Conservation (phyloP, 2,329 filamentous ascomycete species). For the Sarocladiaceae sp. region DNA sequence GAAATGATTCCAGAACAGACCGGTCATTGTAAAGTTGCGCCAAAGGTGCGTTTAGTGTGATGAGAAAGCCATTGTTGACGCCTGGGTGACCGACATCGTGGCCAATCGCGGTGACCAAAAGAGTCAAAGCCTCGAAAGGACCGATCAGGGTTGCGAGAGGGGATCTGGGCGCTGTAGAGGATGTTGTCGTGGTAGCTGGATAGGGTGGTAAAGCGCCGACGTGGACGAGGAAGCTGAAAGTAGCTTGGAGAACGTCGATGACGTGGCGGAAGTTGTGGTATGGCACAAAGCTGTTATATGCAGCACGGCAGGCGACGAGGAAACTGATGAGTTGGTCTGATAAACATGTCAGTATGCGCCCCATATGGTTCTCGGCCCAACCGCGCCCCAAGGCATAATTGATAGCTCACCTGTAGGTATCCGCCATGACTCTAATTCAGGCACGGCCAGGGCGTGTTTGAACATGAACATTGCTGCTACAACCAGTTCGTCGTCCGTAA, state of each 20-base stretch:
- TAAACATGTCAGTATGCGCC: conserved; percentile 24
- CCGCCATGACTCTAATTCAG: conserved; percentile 76
- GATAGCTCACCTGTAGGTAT: conserved; percentile 65
- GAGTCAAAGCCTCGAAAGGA: conserved; percentile 82
- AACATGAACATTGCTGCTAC: conserved; percentile 85
- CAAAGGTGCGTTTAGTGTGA: conserved; percentile 85
- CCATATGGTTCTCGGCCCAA: background rate
- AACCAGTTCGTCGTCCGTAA: conserved; percentile 84
- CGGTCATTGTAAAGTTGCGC: conserved; percentile 96
- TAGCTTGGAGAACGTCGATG: conserved; percentile 89
- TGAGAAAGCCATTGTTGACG: conserved; percentile 95
- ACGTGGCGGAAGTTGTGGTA: conserved; percentile 99
- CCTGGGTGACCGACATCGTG: conserved; percentile 97
- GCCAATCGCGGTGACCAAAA: conserved; percentile 93
- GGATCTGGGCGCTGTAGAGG: conserved; percentile 40
- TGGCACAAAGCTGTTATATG: conserved; percentile 95
- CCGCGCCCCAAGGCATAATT: conserved; percentile 3
- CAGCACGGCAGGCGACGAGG: conserved; percentile 79
- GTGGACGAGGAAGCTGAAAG: conserved; percentile 82
- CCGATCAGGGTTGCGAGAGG: conserved; percentile 72
- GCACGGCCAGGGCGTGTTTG: conserved; percentile 77
- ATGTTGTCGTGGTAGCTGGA: conserved; percentile 32
- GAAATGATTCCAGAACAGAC: conserved; percentile 94
- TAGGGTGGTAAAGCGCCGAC: conserved; percentile 73
- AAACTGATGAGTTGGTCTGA: conserved; percentile 79